Evolutionary conservation across 2,329 filamentous ascomycete genomes (phyloP).

Genomic region (Orbilia blumenaviensis): DNA sequence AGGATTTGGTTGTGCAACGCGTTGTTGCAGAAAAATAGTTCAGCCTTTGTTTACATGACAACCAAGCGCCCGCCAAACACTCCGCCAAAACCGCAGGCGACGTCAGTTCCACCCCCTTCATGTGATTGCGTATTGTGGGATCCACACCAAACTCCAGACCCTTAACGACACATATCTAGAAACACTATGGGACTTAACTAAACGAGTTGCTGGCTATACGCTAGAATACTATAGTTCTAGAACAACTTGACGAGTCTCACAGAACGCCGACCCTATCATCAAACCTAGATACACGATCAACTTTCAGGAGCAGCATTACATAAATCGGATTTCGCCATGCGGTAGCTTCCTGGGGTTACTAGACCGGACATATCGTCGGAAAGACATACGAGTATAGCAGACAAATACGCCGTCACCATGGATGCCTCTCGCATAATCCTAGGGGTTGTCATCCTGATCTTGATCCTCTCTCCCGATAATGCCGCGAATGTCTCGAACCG

Average conservation of each 20-base stretch:
- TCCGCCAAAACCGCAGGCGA: neutral
- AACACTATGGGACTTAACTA: neutral
- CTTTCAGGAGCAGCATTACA: neutral
- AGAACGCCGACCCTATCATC: no score
- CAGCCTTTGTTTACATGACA: slow-evolving; percentile 37
- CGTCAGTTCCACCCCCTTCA: neutral
- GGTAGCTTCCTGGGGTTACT: neutral
- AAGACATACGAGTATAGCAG: neutral
- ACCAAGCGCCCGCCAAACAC: slow-evolving; percentile 3
- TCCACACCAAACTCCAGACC: neutral
- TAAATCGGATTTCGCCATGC: neutral
- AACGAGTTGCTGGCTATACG: neutral
- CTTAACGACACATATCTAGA: neutral
- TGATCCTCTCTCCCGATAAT: slow-evolving; percentile 56
- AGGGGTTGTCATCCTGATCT: slow-evolving; percentile 56
- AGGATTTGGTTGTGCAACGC: slow-evolving; percentile 19
- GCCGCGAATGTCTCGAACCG: slow-evolving; percentile 55
- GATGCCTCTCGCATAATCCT: slow-evolving; percentile 52
- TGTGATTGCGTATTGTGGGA: neutral
- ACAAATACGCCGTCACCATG: slow-evolving; percentile 3
- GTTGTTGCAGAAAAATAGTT: slow-evolving; percentile 13
- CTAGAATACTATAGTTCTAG: neutral
- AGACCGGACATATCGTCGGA: neutral
- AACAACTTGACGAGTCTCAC: neutral
- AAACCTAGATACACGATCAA: no score